Evolutionary conservation across 1,139 yeast species (phyloP).

Genomic region (Debaryomyces psychrophilus): DNA sequence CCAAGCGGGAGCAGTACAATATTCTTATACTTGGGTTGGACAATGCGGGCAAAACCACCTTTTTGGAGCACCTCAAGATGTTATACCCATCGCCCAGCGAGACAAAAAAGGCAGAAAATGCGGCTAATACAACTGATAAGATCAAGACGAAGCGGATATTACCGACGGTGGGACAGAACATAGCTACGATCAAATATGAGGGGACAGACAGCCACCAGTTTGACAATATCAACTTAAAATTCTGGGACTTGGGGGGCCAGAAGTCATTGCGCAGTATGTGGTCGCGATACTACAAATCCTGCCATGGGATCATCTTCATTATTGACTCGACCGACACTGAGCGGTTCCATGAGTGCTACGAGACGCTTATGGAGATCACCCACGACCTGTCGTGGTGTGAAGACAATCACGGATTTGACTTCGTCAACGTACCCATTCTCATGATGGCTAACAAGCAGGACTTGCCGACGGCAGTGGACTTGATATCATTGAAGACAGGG

Average conservation of each 20-base stretch:
- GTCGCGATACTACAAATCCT: constrained; percentile 80
- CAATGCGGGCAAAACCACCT: constrained; percentile 90
- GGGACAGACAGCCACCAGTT: constrained; percentile 35
- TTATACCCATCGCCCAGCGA: constrained; percentile 38
- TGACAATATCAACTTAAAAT: constrained; percentile 62
- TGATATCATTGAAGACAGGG: constrained; percentile 79
- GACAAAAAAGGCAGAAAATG: constrained; percentile 18
- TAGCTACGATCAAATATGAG: constrained; percentile 47
- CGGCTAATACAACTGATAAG: constrained; percentile 28
- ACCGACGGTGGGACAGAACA: constrained; percentile 67
- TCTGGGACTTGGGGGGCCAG: constrained; percentile 98
- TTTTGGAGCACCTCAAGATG: constrained; percentile 48
- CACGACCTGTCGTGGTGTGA: constrained; percentile 52
- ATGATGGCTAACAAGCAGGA: constrained; percentile 98
- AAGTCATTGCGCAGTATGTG: constrained; percentile 78
- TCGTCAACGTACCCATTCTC: constrained; percentile 76
- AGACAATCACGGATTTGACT: constrained; percentile 44
- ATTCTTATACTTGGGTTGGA: constrained; percentile 87
- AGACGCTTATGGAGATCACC: constrained; percentile 53
- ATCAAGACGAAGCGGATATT: constrained; percentile 44
- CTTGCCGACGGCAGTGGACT: constrained; percentile 68
- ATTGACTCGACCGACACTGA: constrained; percentile 89
- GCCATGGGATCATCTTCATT: constrained; percentile 90
- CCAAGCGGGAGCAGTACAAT: constrained; percentile 52
- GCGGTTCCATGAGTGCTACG: constrained; percentile 81